Conservation (phyloP, 208 protist genomes). For the Crithidia sp. region DNA sequence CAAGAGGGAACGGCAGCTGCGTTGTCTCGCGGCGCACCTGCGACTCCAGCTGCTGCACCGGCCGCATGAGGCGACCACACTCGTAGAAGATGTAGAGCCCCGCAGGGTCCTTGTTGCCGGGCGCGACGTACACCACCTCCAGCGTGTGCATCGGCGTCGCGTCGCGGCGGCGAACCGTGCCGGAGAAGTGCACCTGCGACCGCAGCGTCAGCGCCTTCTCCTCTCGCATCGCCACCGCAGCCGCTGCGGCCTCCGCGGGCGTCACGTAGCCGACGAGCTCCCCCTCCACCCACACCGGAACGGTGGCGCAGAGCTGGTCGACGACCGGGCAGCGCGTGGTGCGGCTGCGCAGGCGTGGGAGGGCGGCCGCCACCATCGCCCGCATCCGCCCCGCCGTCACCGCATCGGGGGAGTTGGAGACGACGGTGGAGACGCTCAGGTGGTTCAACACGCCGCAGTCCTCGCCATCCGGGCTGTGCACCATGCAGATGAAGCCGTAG, state of each 20-base stretch:
- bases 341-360: constrained; percentile 56
- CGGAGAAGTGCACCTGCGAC: constrained; percentile 58
- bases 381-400: constrained; percentile 42
- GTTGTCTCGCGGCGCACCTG: constrained; percentile 34
- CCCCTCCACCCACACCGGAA: constrained; percentile 95
- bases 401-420: constrained; percentile 52
- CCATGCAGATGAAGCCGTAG: constrained; percentile 99
- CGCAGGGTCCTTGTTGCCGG: constrained; percentile 66
- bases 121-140: constrained; percentile 83
- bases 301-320: constrained; percentile 64
- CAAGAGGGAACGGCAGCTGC: constrained; percentile 71
- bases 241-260: constrained; percentile 52
- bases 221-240: constrained; percentile 43
- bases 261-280: constrained; percentile 85
- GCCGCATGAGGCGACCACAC: constrained; percentile 95
- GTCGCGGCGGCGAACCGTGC: constrained; percentile 63
- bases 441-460: constrained; percentile 99
- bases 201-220: constrained; percentile 59
- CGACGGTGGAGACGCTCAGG: constrained; percentile 91
- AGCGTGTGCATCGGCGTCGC: constrained; percentile 64
- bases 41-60: constrained; percentile 91
- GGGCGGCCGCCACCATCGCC: constrained; percentile 42
- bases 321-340: constrained; percentile 27
- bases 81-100: constrained; percentile 93
- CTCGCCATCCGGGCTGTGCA: constrained; percentile 99